Percentiles rank a stretch among this genome's conserved stretches.
Conservation (phyloP, 2,329 filamentous ascomycete species). For the Fusarium subglutinans region DNA sequence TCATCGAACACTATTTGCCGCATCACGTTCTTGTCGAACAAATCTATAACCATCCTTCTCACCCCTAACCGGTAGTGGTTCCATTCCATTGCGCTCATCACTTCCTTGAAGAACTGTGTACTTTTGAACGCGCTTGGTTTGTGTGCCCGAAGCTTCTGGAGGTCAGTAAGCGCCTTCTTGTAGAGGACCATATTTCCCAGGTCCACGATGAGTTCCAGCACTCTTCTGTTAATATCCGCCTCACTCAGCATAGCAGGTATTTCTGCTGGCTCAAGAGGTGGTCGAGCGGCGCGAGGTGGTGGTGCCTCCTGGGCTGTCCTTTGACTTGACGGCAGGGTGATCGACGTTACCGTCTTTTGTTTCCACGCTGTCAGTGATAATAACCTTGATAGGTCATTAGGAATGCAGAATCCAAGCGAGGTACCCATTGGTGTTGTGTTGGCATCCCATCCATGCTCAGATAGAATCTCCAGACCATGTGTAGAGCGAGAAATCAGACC, state of each 20-base stretch:
- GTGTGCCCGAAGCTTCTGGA: constrained; percentile 80
- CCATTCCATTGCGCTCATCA: constrained; percentile 84
- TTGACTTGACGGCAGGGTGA: constrained; percentile 60
- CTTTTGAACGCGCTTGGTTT: constrained; percentile 80
- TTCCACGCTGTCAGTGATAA: constrained; percentile 75
- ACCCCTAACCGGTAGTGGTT: constrained; percentile 90
- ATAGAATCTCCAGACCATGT: constrained; percentile 90
- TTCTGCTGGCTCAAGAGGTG: constrained; percentile 55
- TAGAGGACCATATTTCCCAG: constrained; percentile 93
- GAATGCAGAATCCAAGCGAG: constrained; percentile 88
- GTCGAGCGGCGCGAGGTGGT: constrained; percentile 52
- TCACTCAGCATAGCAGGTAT: constrained; percentile 62
- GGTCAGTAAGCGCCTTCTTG: constrained; percentile 84
- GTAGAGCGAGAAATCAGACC: constrained; percentile 91
- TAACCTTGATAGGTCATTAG: constrained; percentile 78
- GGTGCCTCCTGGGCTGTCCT: constrained; percentile 60
- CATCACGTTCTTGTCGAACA: constrained; percentile 92
- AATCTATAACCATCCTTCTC: constrained; percentile 88
- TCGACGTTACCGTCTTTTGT: constrained; percentile 58
- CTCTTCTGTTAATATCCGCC: constrained; percentile 76
- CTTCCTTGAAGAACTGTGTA: constrained; percentile 81
- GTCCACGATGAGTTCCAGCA: constrained; percentile 85
- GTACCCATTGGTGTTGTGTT: constrained; percentile 84
- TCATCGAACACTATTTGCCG: constrained; percentile 81
- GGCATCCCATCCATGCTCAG: constrained; percentile 91